Percentiles rank a stretch among this genome's conserved stretches.
Conservation (phyloP, 2,329 filamentous ascomycete species). For the Biscogniauxia sp. region DNA sequence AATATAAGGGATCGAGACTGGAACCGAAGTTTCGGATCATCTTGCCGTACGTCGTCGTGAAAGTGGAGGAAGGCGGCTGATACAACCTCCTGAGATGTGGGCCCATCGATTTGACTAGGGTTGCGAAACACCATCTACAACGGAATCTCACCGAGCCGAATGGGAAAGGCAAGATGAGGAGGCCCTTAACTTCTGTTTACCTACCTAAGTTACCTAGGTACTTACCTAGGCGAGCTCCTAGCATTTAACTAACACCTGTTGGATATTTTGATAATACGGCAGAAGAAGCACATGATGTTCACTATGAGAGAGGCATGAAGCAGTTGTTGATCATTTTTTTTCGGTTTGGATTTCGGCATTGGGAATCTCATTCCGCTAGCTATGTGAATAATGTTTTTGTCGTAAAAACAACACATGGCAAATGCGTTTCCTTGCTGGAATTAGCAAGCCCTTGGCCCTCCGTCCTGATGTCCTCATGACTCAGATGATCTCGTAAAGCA, state of each 20-base stretch:
- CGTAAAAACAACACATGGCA: not conserved
- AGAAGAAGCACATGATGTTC: too few species aligned
- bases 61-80: not conserved
- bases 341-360: not conserved
- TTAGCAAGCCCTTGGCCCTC: not conserved
- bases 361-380: not conserved
- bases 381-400: not conserved
- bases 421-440: not conserved
- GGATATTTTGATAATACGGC: too few species aligned
- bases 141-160: too few species aligned
- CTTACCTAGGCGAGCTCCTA: too few species aligned
- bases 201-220: too few species aligned
- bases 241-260: too few species aligned
- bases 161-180: too few species aligned
- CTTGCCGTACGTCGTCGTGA: not conserved
- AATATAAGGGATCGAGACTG: too few species aligned
- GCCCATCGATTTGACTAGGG: not conserved
- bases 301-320: too few species aligned
- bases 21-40: not conserved
- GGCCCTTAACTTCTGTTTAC: too few species aligned
- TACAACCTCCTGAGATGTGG: not conserved
- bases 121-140: not conserved
- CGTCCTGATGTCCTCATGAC: not conserved
- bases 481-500: too few species aligned
- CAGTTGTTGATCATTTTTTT: too few species aligned